Evolutionary conservation across 495 filamentous ascomycete species (phyloP).

Genomic region (Rostrohypoxylon terebratum): DNA sequence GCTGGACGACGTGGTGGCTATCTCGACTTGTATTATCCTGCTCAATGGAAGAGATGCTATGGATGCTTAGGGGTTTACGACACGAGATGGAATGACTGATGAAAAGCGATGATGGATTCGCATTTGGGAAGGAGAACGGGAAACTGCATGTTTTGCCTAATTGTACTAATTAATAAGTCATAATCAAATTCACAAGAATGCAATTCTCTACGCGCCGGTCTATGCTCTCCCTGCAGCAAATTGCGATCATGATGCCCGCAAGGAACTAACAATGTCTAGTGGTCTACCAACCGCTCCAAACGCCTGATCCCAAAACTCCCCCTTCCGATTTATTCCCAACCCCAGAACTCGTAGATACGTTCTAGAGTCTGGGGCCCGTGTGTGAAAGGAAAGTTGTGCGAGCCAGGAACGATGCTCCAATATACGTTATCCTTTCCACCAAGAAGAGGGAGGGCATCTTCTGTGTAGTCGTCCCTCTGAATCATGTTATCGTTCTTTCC

Average conservation of each 20-base stretch:
- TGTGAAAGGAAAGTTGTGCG: conserved; percentile 66
- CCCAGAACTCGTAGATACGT: conserved; percentile 58
- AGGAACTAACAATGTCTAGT: not conserved
- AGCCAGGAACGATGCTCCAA: conserved; percentile 59
- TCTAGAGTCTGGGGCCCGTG: conserved; percentile 52
- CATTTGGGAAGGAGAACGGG: not conserved
- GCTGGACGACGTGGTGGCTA: conserved; percentile 44
- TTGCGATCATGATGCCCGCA: not conserved
- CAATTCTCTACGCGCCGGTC: not conserved
- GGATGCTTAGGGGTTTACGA: conserved; percentile 33
- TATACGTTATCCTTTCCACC: conserved; percentile 54
- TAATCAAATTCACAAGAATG: conserved; percentile 25
- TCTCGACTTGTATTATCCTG: conserved; percentile 48
- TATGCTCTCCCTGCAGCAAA: not conserved
- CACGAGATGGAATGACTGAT: conserved; percentile 5
- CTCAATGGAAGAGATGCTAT: conserved; percentile 49
- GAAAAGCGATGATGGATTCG: not conserved
- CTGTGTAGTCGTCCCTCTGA: conserved; percentile 51
- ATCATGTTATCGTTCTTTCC: conserved; percentile 64
- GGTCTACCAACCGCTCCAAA: not conserved
- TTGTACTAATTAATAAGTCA: conserved; percentile 24
- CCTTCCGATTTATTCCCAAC: conserved; percentile 32
- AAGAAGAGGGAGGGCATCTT: conserved; percentile 54
- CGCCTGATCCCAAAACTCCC: not conserved
- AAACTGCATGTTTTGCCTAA: not conserved